Conservation (phyloP, 495 filamentous ascomycete genomes). For the Xylaria bambusicola region DNA sequence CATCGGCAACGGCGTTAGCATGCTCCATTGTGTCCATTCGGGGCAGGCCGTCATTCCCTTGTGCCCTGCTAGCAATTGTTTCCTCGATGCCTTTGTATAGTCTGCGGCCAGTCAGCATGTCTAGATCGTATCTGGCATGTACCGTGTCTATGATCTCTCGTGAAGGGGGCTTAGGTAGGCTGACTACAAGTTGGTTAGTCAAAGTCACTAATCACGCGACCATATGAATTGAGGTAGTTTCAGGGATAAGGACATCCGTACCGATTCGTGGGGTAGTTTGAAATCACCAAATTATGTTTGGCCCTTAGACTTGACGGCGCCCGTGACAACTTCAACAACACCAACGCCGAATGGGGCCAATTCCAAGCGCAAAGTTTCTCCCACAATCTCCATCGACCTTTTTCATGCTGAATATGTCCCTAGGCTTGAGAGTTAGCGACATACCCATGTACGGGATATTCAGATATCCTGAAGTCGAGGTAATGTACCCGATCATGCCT, state of each 20-base stretch:
- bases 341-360: slow-evolving; percentile 42
- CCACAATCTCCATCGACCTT: slow-evolving; percentile 30
- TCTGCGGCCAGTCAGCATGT: neutral
- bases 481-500: no score
- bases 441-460: no score
- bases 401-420: no score
- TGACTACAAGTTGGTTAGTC: no score
- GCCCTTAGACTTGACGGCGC: slow-evolving; percentile 23
- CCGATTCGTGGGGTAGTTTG: slow-evolving; percentile 18
- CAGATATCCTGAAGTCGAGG: no score
- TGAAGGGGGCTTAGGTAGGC: no score
- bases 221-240: neutral
- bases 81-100: slow-evolving; percentile 24
- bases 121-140: no score
- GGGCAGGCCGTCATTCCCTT: slow-evolving; percentile 14
- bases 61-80: slow-evolving; percentile 11
- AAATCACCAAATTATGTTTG: slow-evolving; percentile 22
- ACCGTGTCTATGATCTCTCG: no score
- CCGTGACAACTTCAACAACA: slow-evolving; percentile 37
- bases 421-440: no score
- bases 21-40: slow-evolving; percentile 21
- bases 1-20: slow-evolving; percentile 11
- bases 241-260: neutral
- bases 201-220: no score
- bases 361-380: slow-evolving; percentile 44